Evolutionary conservation across 306 rosid genomes (phyloP), one percentile per base, ranked within the genome.

Genomic region (Dalbergia cochinchinensis): DNA sequence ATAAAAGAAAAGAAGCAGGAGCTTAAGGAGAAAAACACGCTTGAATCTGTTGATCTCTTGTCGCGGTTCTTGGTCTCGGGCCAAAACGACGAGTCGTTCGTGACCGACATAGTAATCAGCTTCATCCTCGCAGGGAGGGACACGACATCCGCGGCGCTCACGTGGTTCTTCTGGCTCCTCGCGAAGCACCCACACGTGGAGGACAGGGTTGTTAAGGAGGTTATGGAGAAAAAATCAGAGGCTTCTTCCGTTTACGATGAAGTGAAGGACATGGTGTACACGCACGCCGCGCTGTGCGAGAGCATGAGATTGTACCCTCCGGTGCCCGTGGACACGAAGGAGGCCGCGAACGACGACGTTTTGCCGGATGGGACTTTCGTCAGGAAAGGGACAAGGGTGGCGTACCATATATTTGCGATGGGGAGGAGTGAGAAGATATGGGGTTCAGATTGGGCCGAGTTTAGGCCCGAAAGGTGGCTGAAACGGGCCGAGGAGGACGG

Each of bases 251-350:
- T 44, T 2, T 90, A 82, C 5, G 88, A 89, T 0, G 91, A 89
- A 35, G 86, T 83, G 31, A 91, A 88, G 65, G 84, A 88, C 11
- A 85, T 92, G 96, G 85, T 60, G 2, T 89, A 92, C 37, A 89
- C 90, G 0, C 96, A 90, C 31, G 96, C 96, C 0, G 91, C 96
- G 0, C 13, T 91, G 59, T 88, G 94, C 9, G 96, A 92, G 82
- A 91, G 87, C 77, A 89, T 92, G 97, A 54, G 97, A 76, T 22
- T 91, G 1, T 92, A 89, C 69, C 97, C 96, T 0, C 96, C 92
- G 1, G 89, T 86, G 8, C 87, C 92, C 0, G 14, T 41, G 58
- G 94, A 88, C 41, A 16, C 79, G 0, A 92, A 86, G 14, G 73
- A 86, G 45, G 92, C 79, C 0, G 67, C 2, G 3, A 33, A 1